Evolutionary conservation across 345 rosid species (phyloP), one percentile per base, ranked within the genome.

Genomic region (Gossypium stocksii): DNA sequence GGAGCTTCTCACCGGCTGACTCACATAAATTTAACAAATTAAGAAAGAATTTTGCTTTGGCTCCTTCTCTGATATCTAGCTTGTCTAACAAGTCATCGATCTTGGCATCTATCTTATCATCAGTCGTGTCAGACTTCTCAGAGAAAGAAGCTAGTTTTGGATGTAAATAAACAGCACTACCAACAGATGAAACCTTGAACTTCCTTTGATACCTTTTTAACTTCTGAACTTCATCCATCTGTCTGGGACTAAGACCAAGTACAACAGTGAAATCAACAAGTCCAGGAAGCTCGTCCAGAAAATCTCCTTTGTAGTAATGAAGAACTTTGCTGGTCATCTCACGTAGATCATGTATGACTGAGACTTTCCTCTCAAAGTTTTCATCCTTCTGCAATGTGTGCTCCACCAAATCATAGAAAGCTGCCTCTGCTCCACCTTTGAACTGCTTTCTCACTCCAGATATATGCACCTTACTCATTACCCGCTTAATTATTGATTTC

Each of bases 21-120:
- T 89, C 89, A 9, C 97, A 91, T 48, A 95, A 81, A 51, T 80
- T 78, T 14, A 95, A 17, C 78, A 95, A 82, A 70, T 84, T 90
- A 13, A 95, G 83, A 67, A 93, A 91, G 82, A 93, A 95, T 46
- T 87, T 91, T 19, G 91, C 89, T 81, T 95, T 95, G 17, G 81
- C 90, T 19, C 98, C 98, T 16, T 95, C 96, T 80, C 60, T 83
- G 10, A 93, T 56, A 44, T 87, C 86, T 12, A 91, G 44, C 44
- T 80, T 71, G 44, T 81, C 82, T 22, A 93, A 59, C 73, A 90
- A 10, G 43, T 76, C 79, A 63, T 95, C 99, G 77, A 95, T 87
- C 82, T 77, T 86, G 22, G 72, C 81, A 80, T 87, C 90, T 44
- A 22, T 57, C 11, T 19, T 57, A 3, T 57, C 62, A 53, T 53